These are phyloP conservation scores for Neoconidiobolus thromboides DNA, from an alignment of 371 early-diverging fungal genomes.

Conservation along the genomic window DNA sequence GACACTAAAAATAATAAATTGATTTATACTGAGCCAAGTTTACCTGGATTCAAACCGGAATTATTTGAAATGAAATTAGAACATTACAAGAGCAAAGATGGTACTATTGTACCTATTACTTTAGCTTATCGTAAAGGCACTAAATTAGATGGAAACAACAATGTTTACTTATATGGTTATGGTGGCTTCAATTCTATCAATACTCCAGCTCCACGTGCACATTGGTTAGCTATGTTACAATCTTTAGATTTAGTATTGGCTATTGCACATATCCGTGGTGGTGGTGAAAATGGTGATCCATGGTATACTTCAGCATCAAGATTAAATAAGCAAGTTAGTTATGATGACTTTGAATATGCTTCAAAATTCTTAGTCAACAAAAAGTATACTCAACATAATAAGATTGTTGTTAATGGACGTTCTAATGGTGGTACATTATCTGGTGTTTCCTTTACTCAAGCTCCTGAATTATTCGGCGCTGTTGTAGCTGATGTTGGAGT, in stretches of 20 bases:
- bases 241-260: slow-evolving; percentile 19
- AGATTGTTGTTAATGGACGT: slow-evolving; percentile 41
- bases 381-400: slow-evolving; percentile 9
- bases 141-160: slow-evolving; percentile 23
- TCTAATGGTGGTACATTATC: slow-evolving; percentile 48
- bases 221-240: slow-evolving; percentile 21
- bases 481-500: slow-evolving; percentile 26
- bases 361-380: slow-evolving; percentile 14
- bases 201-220: slow-evolving; percentile 21
- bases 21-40: background rate
- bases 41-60: slow-evolving; percentile 22
- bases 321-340: slow-evolving; percentile 20
- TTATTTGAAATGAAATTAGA: slow-evolving; percentile 30
- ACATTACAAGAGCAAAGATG: slow-evolving; percentile 34
- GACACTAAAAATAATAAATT: background rate
- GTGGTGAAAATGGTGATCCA: slow-evolving; percentile 25
- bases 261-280: slow-evolving; percentile 25
- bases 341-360: slow-evolving; percentile 27
- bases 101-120: slow-evolving; percentile 42
- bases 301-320: slow-evolving; percentile 22
- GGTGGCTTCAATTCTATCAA: slow-evolving; percentile 35
- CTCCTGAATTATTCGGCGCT: slow-evolving; percentile 28
- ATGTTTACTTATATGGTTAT: slow-evolving; percentile 38
- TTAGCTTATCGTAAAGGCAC: slow-evolving; percentile 17
- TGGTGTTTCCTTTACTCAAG: slow-evolving; percentile 11